Conservation (phyloP, 108 stramenopile species). For the Cyclostephanos tholiformis region DNA sequence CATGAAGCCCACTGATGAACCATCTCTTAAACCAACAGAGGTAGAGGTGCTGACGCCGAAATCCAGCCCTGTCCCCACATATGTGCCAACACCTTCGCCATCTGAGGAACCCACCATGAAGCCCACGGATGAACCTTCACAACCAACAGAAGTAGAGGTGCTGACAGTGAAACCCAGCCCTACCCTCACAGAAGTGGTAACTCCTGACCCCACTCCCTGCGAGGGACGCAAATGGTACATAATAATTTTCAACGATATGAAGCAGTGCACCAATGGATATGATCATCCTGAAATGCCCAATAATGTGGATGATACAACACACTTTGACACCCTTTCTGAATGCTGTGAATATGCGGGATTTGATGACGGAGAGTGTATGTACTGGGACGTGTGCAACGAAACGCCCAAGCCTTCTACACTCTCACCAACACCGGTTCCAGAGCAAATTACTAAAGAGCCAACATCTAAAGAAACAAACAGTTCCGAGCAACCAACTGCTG, state of each 20-base stretch:
- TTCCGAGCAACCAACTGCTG: no score
- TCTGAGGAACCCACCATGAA: no score
- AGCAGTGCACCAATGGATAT: constrained; percentile 19
- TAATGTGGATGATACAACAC: neutral
- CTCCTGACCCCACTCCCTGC: constrained; percentile 10
- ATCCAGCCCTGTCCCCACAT: no score
- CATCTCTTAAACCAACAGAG: no score
- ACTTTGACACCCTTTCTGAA: neutral
- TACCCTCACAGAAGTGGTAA: neutral
- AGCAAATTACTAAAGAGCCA: no score
- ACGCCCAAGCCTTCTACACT: neutral
- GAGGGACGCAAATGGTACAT: constrained; percentile 28
- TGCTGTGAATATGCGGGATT: neutral
- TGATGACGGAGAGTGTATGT: neutral
- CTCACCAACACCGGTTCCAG: neutral
- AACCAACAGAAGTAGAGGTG: no score
- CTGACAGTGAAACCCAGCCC: neutral
- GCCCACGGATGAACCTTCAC: no score
- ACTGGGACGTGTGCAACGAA: neutral
- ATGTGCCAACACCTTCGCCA: no score
- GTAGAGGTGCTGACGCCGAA: no score
- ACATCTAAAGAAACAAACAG: no score
- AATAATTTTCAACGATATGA: neutral
- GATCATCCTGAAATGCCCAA: neutral
- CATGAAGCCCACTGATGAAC: no score